Evolutionary conservation across 1,139 yeast species (phyloP).

Genomic region (Protomyces arabidopsidicola): DNA sequence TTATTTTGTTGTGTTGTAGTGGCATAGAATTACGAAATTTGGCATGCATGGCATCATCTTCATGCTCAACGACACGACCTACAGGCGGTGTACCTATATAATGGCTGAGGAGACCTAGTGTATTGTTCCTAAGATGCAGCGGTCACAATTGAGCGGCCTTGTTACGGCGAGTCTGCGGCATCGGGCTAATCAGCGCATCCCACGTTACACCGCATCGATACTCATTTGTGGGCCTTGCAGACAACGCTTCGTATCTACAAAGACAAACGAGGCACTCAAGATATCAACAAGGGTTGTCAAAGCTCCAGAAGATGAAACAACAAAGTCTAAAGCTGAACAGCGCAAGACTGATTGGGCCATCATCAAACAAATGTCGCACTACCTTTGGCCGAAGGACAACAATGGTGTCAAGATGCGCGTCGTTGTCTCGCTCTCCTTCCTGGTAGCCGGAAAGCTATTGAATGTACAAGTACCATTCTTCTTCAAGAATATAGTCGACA

Average conservation of each 20-base stretch:
- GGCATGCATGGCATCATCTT: no score
- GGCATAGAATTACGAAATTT: no score
- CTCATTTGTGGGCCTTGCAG: no score
- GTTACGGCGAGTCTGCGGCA: background rate
- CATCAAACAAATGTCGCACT: constrained; percentile 40
- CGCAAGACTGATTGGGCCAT: constrained; percentile 26
- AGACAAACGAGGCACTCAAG: no score
- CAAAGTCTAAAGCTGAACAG: constrained; percentile 17
- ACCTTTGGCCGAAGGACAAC: constrained; percentile 84
- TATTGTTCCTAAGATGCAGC: background rate
- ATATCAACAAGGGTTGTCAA: background rate
- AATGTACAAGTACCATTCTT: constrained; percentile 95
- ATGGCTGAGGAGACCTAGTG: no score
- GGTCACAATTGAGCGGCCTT: background rate
- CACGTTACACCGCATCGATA: background rate
- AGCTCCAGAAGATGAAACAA: background rate
- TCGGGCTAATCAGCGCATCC: background rate
- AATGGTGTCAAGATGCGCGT: constrained; percentile 70
- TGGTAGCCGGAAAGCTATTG: constrained; percentile 68
- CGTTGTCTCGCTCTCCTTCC: constrained; percentile 61
- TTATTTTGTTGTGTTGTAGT: no score
- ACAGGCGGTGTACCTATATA: no score
- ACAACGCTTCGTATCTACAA: no score
- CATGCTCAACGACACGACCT: no score
- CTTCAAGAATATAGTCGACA: constrained; percentile 82